Evolutionary conservation across 257 asterid species (phyloP), one percentile per base, ranked within the genome.

Genomic region (Lycium ferocissimum): DNA sequence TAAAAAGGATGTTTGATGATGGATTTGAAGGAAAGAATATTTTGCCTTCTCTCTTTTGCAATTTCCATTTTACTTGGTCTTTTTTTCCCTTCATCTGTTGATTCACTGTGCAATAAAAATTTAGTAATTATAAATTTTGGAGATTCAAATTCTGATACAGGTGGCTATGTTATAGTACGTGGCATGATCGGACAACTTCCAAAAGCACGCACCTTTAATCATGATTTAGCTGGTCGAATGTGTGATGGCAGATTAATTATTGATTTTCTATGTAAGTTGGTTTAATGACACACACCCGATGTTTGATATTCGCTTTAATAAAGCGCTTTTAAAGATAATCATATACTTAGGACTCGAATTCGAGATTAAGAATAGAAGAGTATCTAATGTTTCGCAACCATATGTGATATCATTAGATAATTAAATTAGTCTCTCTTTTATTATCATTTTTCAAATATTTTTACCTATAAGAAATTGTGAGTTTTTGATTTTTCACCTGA

Each of bases 81-180:
- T 53, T 62, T 73, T 37, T 58, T 7, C 9, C 66, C 73, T 45
- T 7, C 2, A 14, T 76, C 35, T 49, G 79, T 76, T 78, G 78
- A 62, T 61, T 84, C 84, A 18, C 2, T 20, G 17, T 89, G 90
- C 80, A 85, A 71, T 54, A 85, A 80, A 53, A 84, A 84, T 71
- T 81, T 92, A 7, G 82, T 89, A 40, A 88, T 92, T 37, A 85
- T 91, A 86, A 92, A 91, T 87, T 92, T 89, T 33, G 92, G 93
- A 0, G 92, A 89, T 78, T 92, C 93, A 26, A 91, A 90, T 82
- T 92, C 95, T 7, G 92, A 92, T 83, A 92, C 91, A 0, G 92
- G 93, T 18, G 92, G 91, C n/a, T 73, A n/a, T 1, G 79, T 91
- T 0, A 87, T 87, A 67, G 85, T 86, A 37, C 83, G 13, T 79